Evolutionary conservation across 2,329 filamentous ascomycete genomes (phyloP).

Genomic region (Penicillium freii): DNA sequence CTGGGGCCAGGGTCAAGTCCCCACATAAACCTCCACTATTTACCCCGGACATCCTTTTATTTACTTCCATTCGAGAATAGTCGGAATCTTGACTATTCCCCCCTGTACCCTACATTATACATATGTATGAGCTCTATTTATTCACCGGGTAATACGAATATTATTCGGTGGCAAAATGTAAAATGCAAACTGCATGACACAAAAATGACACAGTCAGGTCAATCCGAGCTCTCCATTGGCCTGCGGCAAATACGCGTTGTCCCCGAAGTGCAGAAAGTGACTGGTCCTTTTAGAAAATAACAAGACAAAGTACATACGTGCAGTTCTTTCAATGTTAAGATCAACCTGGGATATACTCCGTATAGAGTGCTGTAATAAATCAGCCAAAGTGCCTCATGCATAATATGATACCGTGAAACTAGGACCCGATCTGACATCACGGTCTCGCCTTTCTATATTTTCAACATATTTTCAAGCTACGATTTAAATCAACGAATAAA

Average conservation of each 20-base stretch:
- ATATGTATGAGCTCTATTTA: neutral
- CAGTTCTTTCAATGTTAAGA: neutral
- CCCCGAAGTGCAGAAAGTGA: neutral
- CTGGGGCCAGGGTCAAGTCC: neutral
- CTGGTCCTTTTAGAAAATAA: neutral
- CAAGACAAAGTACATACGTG: neutral
- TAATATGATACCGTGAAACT: neutral
- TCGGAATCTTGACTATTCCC: neutral
- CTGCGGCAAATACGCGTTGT: neutral
- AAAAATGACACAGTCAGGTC: neutral
- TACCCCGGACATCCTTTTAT: neutral
- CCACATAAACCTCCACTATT: neutral
- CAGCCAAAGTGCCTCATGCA: neutral
- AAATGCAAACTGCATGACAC: slow-evolving; percentile 2
- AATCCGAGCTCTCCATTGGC: neutral
- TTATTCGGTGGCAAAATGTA: neutral
- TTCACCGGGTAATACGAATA: neutral
- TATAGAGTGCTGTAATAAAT: neutral
- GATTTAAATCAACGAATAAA: neutral
- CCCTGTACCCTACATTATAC: neutral
- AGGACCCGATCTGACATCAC: neutral
- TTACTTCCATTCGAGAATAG: neutral
- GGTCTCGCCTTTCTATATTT: neutral
- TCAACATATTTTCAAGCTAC: neutral
- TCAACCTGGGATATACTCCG: too few relatives aligned